These are phyloP conservation scores for Blastomyces emzantsi DNA, from an alignment of 2,329 filamentous ascomycete species.

Conservation along the genomic window DNA sequence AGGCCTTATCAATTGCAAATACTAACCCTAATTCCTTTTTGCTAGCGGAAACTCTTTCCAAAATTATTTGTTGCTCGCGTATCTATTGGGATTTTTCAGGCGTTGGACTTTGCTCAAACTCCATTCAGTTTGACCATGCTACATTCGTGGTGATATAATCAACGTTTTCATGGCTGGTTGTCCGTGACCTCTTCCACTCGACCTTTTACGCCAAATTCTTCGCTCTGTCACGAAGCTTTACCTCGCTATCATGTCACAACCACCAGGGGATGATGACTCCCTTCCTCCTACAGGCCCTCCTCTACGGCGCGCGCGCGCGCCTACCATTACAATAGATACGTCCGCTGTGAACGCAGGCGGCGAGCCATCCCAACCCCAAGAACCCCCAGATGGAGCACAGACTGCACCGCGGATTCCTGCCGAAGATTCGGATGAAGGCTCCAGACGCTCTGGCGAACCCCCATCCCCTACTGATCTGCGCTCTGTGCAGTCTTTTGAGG, in stretches of 20 bases:
- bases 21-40: not conserved
- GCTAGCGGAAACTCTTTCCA: not conserved
- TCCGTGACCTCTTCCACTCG: not conserved
- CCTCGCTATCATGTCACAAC: constrained; percentile 24
- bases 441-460: constrained; percentile 24
- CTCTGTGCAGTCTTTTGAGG: constrained; percentile 50
- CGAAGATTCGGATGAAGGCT: constrained; percentile 27
- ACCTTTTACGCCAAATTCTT: not conserved
- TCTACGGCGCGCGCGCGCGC: constrained; percentile 38
- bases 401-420: constrained; percentile 33
- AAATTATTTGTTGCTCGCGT: not conserved
- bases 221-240: not conserved
- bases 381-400: constrained; percentile 28
- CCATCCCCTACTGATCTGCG: constrained; percentile 44
- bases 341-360: constrained; percentile 41
- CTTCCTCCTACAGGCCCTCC: constrained; percentile 23
- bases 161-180: not conserved
- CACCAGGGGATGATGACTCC: constrained; percentile 22
- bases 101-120: not conserved
- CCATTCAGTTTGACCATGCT: not conserved
- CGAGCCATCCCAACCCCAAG: constrained; percentile 27
- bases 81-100: not conserved
- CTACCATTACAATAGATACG: constrained; percentile 51
- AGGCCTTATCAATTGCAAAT: not conserved
- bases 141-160: not conserved